Percentiles rank a stretch among this genome's conserved stretches.
These are phyloP conservation scores for Aureobasidium lini DNA, from an alignment of 2,329 filamentous ascomycete genomes.

Conservation along the genomic window DNA sequence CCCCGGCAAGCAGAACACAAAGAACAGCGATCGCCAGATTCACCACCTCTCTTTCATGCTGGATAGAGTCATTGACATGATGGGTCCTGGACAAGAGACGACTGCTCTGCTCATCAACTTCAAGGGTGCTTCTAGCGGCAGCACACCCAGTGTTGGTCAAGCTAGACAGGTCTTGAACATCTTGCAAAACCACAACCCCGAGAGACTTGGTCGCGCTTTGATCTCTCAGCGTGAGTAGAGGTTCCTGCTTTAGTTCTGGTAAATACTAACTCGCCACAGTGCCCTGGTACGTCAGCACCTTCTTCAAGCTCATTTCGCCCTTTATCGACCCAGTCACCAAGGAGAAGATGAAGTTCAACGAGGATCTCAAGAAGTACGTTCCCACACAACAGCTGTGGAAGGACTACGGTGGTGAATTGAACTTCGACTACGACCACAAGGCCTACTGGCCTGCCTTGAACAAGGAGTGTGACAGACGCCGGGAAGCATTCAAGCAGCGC, in stretches of 20 bases:
- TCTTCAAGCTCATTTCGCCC: constrained; percentile 92
- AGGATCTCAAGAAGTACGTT: constrained; percentile 76
- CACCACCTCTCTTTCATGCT: constrained; percentile 96
- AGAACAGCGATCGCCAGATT: constrained; percentile 75
- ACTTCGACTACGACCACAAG: constrained; percentile 86
- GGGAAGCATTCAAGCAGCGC: constrained; percentile 54
- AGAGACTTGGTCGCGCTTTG: constrained; percentile 78
- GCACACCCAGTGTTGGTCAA: constrained; percentile 68
- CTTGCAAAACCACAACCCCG: constrained; percentile 91
- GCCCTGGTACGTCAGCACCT: constrained; percentile 83
- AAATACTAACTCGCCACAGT: constrained; percentile 44
- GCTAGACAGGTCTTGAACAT: constrained; percentile 82
- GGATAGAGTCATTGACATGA: constrained; percentile 79
- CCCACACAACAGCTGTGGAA: constrained; percentile 76
- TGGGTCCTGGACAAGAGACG: constrained; percentile 80
- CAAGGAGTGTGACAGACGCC: constrained; percentile 59
- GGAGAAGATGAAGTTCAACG: constrained; percentile 96
- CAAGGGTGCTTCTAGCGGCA: constrained; percentile 66
- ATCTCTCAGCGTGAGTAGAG: constrained; percentile 69
- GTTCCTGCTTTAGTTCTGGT: background rate
- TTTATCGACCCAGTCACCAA: constrained; percentile 94
- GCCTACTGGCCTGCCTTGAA: constrained; percentile 84
- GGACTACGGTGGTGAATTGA: constrained; percentile 66
- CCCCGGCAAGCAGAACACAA: constrained; percentile 87
- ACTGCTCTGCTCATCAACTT: constrained; percentile 87